Base-by-base conservation (phyloP, 306 rosid genomes). In the Adenanthera pavonina region DNA sequence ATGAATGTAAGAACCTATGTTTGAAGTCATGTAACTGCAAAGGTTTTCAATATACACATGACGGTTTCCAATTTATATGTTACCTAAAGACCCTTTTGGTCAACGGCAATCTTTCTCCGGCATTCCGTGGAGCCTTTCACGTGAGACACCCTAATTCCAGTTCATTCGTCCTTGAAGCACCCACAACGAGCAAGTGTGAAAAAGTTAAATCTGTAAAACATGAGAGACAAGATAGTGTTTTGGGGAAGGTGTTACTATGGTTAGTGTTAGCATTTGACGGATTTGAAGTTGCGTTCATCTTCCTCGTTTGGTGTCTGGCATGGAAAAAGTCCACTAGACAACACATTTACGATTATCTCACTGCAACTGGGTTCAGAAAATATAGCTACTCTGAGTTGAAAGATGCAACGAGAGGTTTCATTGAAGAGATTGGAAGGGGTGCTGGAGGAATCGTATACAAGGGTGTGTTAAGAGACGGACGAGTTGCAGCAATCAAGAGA, bases 1-100 rank as follows among this genome's bases (percentile, higher is more conserved):
- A 13, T 20, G 15, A 44, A 30, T 89, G 92, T 49, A 34, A 78
- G 35, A 8, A 14, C 11, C 52, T 66, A 14, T 89, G 92, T 80
- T 60, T 80, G 15, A 60, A 60, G 34, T 60, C 4, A 60, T 60
- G 66, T 60, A 60, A 60, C 10, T 60, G 66, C 66, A 60, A 30
- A 1, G 66, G 66, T 5, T 60, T 60, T 33, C 38, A 25, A 30
- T 60, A 60, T 30, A 30, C 36, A 12, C 14, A 3, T 60, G 38
- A 60, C 35, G 7, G 7, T 3, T 0, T 15, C 0, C 66, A 25
- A 11, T 60, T 60, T 60, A 1, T 4, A 3, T 60, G 66, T 4
- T 60, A 60, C 66, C 66, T 16, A 60, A 60, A 25, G 66, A 25
- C 8, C 16, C 38, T 25, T 4, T 60, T 60, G 40, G 13, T 60